These are phyloP conservation scores for Amorphotheca resinae DNA, from an alignment of 495 filamentous ascomycete species.

Conservation along the genomic window DNA sequence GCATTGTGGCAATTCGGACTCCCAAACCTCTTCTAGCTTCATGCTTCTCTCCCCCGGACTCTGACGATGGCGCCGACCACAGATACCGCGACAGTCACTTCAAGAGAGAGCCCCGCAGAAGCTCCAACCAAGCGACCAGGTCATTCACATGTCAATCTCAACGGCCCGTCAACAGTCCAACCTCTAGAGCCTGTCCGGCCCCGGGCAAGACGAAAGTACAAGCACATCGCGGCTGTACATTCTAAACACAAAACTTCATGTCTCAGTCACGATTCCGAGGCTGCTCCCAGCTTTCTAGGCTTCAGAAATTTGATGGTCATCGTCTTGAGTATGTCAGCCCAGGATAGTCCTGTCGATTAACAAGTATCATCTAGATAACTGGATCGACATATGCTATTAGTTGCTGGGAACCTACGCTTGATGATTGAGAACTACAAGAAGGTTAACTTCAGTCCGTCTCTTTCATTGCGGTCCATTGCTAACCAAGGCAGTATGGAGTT, in stretches of 20 bases:
- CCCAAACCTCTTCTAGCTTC: no score
- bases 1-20: no score
- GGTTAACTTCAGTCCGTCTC: background rate
- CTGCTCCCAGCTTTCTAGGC: conserved; percentile 72
- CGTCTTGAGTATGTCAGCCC: conserved; percentile 52
- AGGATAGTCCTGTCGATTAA: background rate
- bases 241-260: conserved; percentile 57
- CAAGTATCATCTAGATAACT: conserved; percentile 20
- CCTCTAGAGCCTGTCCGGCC: conserved; percentile 13
- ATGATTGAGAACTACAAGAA: conserved; percentile 69
- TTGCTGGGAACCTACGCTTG: conserved; percentile 84
- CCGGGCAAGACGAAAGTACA: conserved; percentile 47
- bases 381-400: conserved; percentile 20
- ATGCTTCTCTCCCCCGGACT: no score
- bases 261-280: conserved; percentile 67
- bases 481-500: conserved; percentile 65
- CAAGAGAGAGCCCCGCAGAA: conserved; percentile 2
- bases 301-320: conserved; percentile 96
- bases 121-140: conserved; percentile 12
- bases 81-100: conserved; percentile 13
- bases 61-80: conserved; percentile 10
- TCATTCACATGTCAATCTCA: conserved; percentile 18
- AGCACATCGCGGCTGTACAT: conserved; percentile 80
- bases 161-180: conserved; percentile 11
- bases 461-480: conserved; percentile 8